phyloP scores from a whole-genome alignment of 352 stramenopile genomes.

The Elongisporangium undulatum region DNA sequence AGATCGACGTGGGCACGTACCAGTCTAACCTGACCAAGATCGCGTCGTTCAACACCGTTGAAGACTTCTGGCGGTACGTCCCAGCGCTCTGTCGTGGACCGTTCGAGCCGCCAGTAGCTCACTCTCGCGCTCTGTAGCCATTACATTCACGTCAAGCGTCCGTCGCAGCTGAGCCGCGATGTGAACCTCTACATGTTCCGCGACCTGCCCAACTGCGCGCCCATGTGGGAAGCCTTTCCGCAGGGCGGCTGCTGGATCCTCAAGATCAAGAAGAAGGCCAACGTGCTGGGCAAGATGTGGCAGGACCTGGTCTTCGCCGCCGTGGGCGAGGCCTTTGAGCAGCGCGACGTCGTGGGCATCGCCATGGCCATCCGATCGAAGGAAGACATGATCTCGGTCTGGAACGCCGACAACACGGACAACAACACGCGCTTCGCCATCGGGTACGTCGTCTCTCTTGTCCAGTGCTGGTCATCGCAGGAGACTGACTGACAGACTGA shows the following conservation, averaged over 20 bases:
- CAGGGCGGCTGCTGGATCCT: constrained; percentile 94
- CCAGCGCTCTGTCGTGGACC: not conserved
- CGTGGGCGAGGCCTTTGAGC: constrained; percentile 89
- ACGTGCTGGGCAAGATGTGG: constrained; percentile 94
- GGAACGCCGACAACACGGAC: constrained; percentile 92
- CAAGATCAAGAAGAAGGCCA: constrained; percentile 94
- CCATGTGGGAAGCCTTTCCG: constrained; percentile 91
- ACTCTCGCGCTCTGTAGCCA: constrained; percentile 25
- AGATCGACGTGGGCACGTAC: constrained; percentile 84
- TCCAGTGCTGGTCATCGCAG: not conserved
- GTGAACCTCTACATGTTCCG: constrained; percentile 94
- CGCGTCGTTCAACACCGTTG: constrained; percentile 87
- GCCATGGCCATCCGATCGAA: constrained; percentile 92
- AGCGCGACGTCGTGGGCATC: constrained; percentile 91
- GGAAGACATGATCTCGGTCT: constrained; percentile 93
- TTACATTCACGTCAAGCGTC: constrained; percentile 94
- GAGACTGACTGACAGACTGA: constrained; percentile 6
- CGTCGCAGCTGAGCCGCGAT: constrained; percentile 87
- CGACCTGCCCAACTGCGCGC: constrained; percentile 81
- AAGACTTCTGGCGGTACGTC: constrained; percentile 90
- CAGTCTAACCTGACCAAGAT: constrained; percentile 86
- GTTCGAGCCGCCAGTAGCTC: not conserved
- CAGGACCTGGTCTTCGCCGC: constrained; percentile 91
- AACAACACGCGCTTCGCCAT: constrained; percentile 82
- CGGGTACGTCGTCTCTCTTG: constrained; percentile 31